A percentile compares a stretch with the other conserved stretches of the same genome.
Conservation (phyloP, 2,329 filamentous ascomycete species). For the Ophiocordyceps unilateralis region DNA sequence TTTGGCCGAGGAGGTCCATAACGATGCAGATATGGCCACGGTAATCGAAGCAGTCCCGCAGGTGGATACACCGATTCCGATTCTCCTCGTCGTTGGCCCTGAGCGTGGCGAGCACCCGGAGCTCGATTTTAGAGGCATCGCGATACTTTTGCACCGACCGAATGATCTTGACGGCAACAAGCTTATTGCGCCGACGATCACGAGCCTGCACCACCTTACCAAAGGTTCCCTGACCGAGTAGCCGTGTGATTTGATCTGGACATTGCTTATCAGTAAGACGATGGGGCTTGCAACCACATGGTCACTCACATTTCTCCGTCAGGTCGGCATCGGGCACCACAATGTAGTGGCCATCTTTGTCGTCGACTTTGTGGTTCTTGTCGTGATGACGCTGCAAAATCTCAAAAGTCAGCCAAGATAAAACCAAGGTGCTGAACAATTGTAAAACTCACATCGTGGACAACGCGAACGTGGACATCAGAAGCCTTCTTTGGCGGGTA, state of each 20-base stretch:
- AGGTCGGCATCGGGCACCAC: slow-evolving; percentile 74
- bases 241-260: slow-evolving; percentile 68
- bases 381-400: slow-evolving; percentile 18
- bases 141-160: slow-evolving; percentile 96
- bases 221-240: slow-evolving; percentile 93
- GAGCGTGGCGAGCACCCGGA: slow-evolving; percentile 80
- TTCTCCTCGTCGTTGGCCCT: slow-evolving; percentile 84
- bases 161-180: slow-evolving; percentile 93
- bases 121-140: slow-evolving; percentile 85
- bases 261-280: neutral
- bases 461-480: slow-evolving; percentile 49
- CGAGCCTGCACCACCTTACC: slow-evolving; percentile 93
- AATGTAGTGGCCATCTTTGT: slow-evolving; percentile 94
- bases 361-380: slow-evolving; percentile 64
- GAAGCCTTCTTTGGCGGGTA: slow-evolving; percentile 81
- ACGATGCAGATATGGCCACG: slow-evolving; percentile 87
- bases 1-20: slow-evolving; percentile 69
- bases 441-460: slow-evolving; percentile 42
- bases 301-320: slow-evolving; percentile 72
- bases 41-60: slow-evolving; percentile 94
- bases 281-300: no score
- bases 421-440: no score
- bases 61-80: slow-evolving; percentile 89
- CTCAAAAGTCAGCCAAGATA: neutral
- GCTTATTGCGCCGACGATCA: slow-evolving; percentile 59